A percentile compares a stretch with the other conserved stretches of the same genome.
Conservation (phyloP, 345 rosid species). For the Rhodamnia rubescens region DNA sequence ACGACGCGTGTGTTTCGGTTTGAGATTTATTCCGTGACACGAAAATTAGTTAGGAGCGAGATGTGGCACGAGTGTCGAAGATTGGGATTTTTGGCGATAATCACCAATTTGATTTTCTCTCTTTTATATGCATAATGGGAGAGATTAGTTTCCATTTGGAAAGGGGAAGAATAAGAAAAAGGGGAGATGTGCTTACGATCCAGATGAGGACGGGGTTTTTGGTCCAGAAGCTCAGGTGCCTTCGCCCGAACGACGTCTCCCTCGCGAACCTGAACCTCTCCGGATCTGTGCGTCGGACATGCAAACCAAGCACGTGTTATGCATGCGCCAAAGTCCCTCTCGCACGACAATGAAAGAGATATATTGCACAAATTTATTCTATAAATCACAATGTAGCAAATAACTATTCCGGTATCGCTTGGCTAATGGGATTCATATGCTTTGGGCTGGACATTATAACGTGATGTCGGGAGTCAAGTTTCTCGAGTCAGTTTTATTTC, state of each 20-base stretch:
- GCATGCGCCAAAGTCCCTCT: background rate
- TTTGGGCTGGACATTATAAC: background rate
- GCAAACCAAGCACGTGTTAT: background rate
- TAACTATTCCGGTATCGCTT: too few species aligned
- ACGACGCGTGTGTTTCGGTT: background rate
- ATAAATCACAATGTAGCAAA: too few species aligned
- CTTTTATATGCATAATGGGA: background rate
- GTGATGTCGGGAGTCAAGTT: background rate
- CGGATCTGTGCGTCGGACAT: slow-evolving; percentile 33
- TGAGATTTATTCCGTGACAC: background rate
- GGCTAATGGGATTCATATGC: too few species aligned
- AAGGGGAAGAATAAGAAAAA: background rate
- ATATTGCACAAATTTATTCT: too few species aligned
- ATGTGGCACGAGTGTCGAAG: rapidly evolving
- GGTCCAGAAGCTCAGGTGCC: slow-evolving; percentile 74
- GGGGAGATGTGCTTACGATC: slow-evolving; percentile 33
- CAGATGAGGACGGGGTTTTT: slow-evolving; percentile 39
- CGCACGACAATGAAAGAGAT: too few species aligned
- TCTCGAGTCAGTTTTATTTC: too few species aligned
- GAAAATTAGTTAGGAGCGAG: background rate
- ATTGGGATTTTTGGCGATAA: background rate
- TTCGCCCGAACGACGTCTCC: slow-evolving; percentile 89
- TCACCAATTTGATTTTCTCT: background rate
- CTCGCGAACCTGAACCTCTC: slow-evolving; percentile 90
- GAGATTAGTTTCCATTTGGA: too few species aligned